Conservation (phyloP, 352 stramenopile species). For the Aphanomyces euteiches region DNA sequence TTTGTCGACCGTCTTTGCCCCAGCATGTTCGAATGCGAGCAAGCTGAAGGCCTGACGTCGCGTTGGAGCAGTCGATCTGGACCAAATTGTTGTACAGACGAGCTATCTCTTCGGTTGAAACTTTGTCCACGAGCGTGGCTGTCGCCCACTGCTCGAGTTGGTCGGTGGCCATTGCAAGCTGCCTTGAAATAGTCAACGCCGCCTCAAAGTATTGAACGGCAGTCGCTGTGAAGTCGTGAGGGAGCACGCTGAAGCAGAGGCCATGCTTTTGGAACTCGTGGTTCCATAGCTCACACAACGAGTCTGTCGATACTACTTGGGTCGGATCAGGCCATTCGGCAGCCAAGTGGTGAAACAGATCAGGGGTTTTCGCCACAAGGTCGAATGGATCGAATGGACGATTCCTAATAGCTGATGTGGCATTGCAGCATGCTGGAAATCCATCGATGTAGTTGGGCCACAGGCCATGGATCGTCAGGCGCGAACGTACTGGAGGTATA, state of each 20-base stretch:
- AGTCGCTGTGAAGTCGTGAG: constrained; percentile 41
- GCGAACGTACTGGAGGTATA: constrained; percentile 38
- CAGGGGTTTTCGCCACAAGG: constrained; percentile 43
- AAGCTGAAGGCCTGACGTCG: not conserved
- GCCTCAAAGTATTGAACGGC: constrained; percentile 64
- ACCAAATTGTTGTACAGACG: constrained; percentile 1
- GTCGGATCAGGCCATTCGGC: constrained; percentile 66
- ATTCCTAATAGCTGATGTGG: constrained; percentile 47
- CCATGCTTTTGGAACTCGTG: constrained; percentile 84
- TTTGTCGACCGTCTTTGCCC: not conserved
- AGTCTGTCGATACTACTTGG: constrained; percentile 45
- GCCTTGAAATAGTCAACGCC: constrained; percentile 47
- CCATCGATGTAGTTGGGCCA: constrained; percentile 77
- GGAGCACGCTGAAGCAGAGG: constrained; percentile 52
- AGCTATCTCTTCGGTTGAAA: not conserved
- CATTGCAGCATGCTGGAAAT: constrained; percentile 68
- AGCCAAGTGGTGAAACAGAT: constrained; percentile 48
- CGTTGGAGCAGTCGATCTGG: not conserved
- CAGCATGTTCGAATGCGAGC: constrained; percentile 24
- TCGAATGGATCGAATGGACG: constrained; percentile 48
- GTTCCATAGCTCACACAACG: constrained; percentile 77
- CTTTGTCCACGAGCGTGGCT: not conserved
- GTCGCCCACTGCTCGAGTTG: constrained; percentile 55
- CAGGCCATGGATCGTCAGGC: constrained; percentile 68
- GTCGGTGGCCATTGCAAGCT: constrained; percentile 39